Evolutionary conservation across 768 basidiomycete species (phyloP).

Genomic region (Serendipita vermifera): DNA sequence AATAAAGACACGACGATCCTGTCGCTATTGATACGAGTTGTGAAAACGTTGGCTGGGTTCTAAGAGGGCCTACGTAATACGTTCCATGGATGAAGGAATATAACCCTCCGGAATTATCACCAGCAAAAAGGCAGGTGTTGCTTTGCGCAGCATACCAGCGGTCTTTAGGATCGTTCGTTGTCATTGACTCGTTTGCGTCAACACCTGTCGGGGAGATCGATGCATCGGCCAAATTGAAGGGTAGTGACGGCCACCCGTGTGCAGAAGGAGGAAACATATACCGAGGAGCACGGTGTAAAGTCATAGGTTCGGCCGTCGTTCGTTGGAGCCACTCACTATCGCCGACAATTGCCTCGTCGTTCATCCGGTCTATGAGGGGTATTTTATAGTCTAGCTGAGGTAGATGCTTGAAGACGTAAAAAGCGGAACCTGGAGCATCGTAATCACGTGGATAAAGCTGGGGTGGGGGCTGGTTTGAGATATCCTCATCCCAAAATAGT

Average conservation of each 20-base stretch:
- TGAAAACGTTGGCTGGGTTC: conserved; percentile 4
- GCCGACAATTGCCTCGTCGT: too few species aligned
- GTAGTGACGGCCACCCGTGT: background rate
- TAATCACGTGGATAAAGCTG: background rate
- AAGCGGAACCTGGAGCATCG: background rate
- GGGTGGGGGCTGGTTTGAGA: background rate
- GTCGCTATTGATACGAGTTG: background rate
- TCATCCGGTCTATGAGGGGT: background rate
- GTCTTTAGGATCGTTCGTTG: background rate
- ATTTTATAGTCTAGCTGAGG: background rate
- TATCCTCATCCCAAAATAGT: background rate
- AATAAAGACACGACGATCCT: background rate
- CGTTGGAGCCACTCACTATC: too few species aligned
- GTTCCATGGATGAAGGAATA: conserved; percentile 8
- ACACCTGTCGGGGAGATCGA: background rate
- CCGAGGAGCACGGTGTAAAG: background rate
- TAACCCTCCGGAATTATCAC: background rate
- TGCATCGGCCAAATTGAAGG: background rate
- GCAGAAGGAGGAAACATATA: background rate
- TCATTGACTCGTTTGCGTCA: background rate
- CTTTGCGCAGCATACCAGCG: background rate
- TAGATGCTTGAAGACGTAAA: background rate
- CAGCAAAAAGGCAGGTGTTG: conserved; percentile 6
- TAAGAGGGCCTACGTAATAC: background rate
- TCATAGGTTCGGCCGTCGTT: background rate